Base-by-base conservation (phyloP, 1,139 yeast species). In the Magnusiomyces starmeri region DNA sequence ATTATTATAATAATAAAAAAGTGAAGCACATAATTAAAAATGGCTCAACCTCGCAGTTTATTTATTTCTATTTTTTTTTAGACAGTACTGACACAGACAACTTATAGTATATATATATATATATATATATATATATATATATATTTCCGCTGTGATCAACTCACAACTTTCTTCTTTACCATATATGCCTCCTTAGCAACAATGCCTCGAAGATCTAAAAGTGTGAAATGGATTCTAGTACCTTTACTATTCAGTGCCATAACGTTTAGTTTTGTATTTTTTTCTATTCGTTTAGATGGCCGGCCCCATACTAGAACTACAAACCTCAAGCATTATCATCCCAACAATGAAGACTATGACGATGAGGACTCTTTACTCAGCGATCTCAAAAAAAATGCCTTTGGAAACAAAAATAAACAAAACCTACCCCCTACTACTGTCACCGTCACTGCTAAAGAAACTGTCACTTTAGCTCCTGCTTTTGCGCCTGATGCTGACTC, bases 371-470 rank as follows among this genome's bases (percentile, higher is more conserved):
- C n/a, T n/a, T n/a, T n/a, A n/a, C n/a, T n/a, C n/a, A n/a, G n/a
- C n/a, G n/a, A n/a, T n/a, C n/a, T n/a, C n/a, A n/a, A n/a, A n/a
- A n/a, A n/a, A 7, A 41, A 6, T 22, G 22, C 27, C 8, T 7
- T 12, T 6, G 32, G 20, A 22, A 41, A 41, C 21, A 21, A 22
- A 4, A 22, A 22, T 32, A 41, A 18, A 9, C n/a, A 12, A 20
- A 6, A 41, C 4, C 32, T 8, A 10, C 32, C n/a, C n/a, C n/a
- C 40, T 26, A 16, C 48, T 22, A 45, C 48, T 9, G 42, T 34
- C 20, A 45, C 48, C 12, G 20, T 34, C 26, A 45, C 22, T 14
- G 48, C 32, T 34, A 35, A 29, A 14, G 48, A 34, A 9, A 45
- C 48, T 4, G 22, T 34, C 7, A 16, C 18, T 12, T 42, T 14